A percentile compares a stretch with the other conserved stretches of the same genome.
Conservation (phyloP, 78 protist species). For the Capsaspora owczarzaki region DNA sequence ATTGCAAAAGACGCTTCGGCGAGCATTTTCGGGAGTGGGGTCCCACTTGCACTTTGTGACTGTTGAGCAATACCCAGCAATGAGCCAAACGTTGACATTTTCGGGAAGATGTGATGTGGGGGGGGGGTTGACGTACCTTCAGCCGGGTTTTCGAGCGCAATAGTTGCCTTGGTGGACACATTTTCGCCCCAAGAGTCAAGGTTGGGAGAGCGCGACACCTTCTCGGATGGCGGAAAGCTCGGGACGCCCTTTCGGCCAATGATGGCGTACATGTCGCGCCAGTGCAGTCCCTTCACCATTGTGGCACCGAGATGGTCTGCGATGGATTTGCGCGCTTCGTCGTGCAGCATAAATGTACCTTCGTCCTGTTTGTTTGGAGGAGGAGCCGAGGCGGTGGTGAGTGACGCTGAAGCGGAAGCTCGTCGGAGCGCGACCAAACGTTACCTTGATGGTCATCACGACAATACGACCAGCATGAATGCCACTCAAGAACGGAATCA, state of each 20-base stretch:
- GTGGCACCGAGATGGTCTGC: no score
- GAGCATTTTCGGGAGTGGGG: not conserved
- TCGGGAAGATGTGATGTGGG: not conserved
- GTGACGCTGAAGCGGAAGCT: not conserved
- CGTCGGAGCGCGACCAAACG: not conserved
- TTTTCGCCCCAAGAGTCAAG: not conserved
- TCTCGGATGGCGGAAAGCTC: no score
- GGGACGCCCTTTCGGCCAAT: no score
- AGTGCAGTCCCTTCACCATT: no score
- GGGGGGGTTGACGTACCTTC: not conserved
- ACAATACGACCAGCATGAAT: not conserved
- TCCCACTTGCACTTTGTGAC: not conserved
- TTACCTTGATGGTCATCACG: not conserved
- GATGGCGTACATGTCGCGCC: not conserved
- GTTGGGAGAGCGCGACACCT: no score
- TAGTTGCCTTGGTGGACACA: not conserved
- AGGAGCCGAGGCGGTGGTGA: no score
- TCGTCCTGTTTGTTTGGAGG: not conserved
- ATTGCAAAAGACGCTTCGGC: not conserved
- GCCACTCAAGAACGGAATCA: not conserved
- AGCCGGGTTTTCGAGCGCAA: not conserved
- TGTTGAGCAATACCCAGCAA: not conserved
- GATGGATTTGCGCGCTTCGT: not conserved
- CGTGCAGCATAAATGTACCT: not conserved
- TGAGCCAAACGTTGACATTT: not conserved